phyloP scores from a whole-genome alignment of 805 yeast species.

The Teunomyces gatunensis region DNA sequence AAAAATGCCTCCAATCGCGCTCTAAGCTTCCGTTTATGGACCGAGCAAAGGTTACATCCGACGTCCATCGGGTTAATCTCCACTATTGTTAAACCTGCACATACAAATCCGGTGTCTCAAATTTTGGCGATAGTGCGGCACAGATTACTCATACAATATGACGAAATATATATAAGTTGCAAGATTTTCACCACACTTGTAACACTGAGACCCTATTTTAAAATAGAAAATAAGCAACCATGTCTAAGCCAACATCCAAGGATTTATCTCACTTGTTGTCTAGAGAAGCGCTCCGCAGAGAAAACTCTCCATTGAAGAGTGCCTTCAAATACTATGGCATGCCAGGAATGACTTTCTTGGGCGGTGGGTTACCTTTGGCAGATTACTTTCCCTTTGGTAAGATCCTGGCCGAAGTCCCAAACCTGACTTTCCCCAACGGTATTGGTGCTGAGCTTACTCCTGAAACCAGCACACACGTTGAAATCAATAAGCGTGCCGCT shows the following conservation, averaged over 20 bases:
- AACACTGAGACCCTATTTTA: too few species aligned
- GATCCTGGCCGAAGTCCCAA: conserved; percentile 66
- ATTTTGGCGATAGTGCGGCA: background rate
- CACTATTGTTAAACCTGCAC: background rate
- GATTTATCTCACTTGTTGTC: conserved; percentile 77
- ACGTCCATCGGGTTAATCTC: background rate
- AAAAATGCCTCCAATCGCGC: background rate
- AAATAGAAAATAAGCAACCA: conserved; percentile 2
- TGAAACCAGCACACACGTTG: conserved; percentile 39
- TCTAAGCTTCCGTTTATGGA: background rate
- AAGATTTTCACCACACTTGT: background rate
- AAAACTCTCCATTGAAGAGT: conserved; percentile 75
- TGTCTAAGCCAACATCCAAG: conserved; percentile 45
- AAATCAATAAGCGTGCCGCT: conserved; percentile 35
- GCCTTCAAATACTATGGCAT: conserved; percentile 74
- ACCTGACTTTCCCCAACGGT: conserved; percentile 77
- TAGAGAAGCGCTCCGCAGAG: conserved; percentile 72
- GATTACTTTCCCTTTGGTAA: conserved; percentile 91
- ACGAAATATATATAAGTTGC: too few species aligned
- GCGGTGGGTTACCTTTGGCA: conserved; percentile 93
- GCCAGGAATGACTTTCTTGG: conserved; percentile 82
- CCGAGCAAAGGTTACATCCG: background rate
- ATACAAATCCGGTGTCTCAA: background rate
- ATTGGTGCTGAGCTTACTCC: conserved; percentile 61
- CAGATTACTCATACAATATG: background rate